These are phyloP conservation scores for Solanum pimpinellifolium DNA, from an alignment of 257 asterid genomes.

Conservation along the genomic window DNA sequence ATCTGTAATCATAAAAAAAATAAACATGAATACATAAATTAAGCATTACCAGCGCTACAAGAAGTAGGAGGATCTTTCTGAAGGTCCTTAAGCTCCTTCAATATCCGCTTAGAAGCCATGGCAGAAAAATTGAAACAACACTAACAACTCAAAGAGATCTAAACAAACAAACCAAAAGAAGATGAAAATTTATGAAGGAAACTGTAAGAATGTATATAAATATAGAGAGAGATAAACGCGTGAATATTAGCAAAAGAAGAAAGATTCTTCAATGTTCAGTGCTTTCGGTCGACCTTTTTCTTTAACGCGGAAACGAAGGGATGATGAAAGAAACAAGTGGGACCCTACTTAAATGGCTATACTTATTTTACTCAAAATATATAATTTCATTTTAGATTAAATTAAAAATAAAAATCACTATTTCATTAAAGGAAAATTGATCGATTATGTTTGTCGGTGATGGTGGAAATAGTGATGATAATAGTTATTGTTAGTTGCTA, in stretches of 20 bases:
- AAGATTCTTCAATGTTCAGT: neutral
- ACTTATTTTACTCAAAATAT: neutral
- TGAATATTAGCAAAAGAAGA: neutral
- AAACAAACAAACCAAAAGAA: neutral
- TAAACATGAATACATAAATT: neutral
- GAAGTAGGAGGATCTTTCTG: slow-evolving; percentile 1
- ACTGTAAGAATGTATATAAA: neutral
- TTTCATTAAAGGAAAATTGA: no score
- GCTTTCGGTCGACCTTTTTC: neutral
- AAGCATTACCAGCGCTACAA: neutral
- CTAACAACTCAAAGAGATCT: neutral
- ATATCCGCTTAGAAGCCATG: neutral
- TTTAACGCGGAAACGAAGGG: neutral
- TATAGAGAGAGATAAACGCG: neutral
- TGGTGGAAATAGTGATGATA: neutral
- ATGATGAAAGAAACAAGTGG: neutral
- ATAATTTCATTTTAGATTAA: neutral
- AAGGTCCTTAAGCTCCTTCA: neutral
- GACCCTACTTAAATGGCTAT: neutral
- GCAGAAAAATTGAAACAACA: neutral
- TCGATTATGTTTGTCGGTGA: no score
- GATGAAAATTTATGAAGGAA: neutral
- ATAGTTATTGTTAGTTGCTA: neutral
- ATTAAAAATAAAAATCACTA: no score
- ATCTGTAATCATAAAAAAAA: neutral